These are phyloP conservation scores for Hypholoma sublateritium DNA, from an alignment of 768 basidiomycete species.

Conservation along the genomic window DNA sequence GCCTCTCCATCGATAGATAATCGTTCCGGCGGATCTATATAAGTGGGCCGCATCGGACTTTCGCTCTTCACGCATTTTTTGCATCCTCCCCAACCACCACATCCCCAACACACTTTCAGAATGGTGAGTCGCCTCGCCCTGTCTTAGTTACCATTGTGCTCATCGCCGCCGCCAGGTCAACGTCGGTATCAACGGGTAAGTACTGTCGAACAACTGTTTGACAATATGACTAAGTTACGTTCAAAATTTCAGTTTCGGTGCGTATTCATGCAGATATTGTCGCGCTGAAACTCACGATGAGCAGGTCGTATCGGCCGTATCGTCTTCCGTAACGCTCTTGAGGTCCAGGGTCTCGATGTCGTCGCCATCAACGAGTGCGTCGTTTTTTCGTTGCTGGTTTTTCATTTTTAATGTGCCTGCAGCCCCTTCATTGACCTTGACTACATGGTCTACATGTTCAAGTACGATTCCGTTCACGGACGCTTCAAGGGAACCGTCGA, in stretches of 20 bases:
- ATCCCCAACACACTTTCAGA: constrained; percentile 11
- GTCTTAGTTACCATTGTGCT: neutral
- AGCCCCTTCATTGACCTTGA: constrained; percentile 97
- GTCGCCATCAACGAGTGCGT: constrained; percentile 93
- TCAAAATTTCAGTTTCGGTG: constrained; percentile 66
- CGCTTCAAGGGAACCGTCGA: constrained; percentile 86
- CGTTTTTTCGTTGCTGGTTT: neutral
- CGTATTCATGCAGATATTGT: constrained; percentile 23
- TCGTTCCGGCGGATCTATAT: constrained; percentile 16
- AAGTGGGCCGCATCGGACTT: constrained; percentile 11
- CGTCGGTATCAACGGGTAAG: constrained; percentile 95
- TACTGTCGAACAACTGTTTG: neutral
- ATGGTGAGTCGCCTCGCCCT: constrained; percentile 21
- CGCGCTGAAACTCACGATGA: constrained; percentile 7
- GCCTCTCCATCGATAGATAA: constrained; percentile 25
- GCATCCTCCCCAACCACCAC: constrained; percentile 9
- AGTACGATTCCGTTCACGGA: constrained; percentile 92
- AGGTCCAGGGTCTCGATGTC: constrained; percentile 73
- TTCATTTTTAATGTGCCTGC: constrained; percentile 3
- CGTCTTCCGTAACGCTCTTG: constrained; percentile 92
- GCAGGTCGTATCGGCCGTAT: constrained; percentile 99
- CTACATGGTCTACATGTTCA: constrained; percentile 99
- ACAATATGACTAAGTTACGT: constrained; percentile 5
- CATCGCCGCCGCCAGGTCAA: constrained; percentile 49
- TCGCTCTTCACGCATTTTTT: constrained; percentile 14